Base-by-base conservation (phyloP, 192 early-diverging fungal species). In the Dimargaris cristalligena region DNA sequence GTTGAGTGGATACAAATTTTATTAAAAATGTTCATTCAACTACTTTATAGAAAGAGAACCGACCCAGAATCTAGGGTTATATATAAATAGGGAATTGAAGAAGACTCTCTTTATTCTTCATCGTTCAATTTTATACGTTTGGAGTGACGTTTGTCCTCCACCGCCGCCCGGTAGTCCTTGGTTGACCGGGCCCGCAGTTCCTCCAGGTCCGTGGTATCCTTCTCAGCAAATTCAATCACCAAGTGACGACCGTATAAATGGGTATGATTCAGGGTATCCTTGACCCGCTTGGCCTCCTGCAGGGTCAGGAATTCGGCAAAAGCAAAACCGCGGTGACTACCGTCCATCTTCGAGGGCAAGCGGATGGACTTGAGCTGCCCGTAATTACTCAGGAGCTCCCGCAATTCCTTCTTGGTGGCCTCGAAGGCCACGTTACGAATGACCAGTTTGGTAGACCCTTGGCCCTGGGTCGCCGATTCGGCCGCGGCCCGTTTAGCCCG, bases 201-300 rank as follows among this genome's bases (percentile, higher is more conserved):
- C 9, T 48, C 60, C n/a, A 61, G 23, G 34, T 48, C 16, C 54
- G 44, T 34, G 18, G 30, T 34, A 34, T 89, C 89, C 26, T 85
- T 82, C 62, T 91, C 80, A 20, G 93, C 96, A 86, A 86, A 99
- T 72, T 92, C 92, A 47, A 96, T 74, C 6, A 99, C 92, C 65
- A 99, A 66, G 67, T 95, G 96, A 28, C 96, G 82, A 59, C 96
- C 96, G 59, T 94, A 92, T 76, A 99, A 83, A 78, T 99, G 96
- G 38, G 92, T 99, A 62, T 80, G 81, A 48, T 79, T 73, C 65
- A 99, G 80, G 18, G 87, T 76, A 47, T 88, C 83, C 68, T 86
- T 84, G 10, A 90, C 96, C 63, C 82, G 80, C 70, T 87, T 80
- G 33, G 96, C 96, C 68, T 97, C 92, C 65, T 94, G 89, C 63